phyloP scores from a whole-genome alignment of 495 filamentous ascomycete species.

The Parmelia sp. region DNA sequence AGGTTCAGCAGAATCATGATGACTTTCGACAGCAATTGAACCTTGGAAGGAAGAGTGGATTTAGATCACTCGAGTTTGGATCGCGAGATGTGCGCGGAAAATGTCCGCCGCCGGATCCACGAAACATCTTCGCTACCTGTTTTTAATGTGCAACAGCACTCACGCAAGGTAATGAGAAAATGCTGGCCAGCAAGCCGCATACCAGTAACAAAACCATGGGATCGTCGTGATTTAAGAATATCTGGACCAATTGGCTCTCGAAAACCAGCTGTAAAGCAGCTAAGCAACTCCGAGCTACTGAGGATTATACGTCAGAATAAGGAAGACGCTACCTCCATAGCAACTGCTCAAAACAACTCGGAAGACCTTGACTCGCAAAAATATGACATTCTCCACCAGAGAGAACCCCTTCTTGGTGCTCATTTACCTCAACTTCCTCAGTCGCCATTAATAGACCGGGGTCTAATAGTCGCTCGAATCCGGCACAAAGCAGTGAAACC shows the following conservation, averaged over 20 bases:
- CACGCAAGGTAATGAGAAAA: slow-evolving; percentile 12
- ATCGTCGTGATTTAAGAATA: slow-evolving; percentile 2
- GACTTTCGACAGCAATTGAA: not conserved
- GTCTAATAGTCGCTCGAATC: slow-evolving; percentile 35
- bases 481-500: slow-evolving; percentile 29
- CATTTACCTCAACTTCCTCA: slow-evolving; percentile 10
- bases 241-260: not conserved
- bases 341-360: not conserved
- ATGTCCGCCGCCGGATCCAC: too few species aligned
- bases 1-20: slow-evolving; percentile 1
- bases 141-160: too few species aligned
- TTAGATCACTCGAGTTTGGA: not conserved
- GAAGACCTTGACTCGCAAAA: not conserved
- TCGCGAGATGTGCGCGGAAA: not conserved
- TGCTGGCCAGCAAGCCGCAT: not conserved
- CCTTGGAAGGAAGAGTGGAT: not conserved
- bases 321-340: not conserved
- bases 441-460: slow-evolving; percentile 22
- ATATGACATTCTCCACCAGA: not conserved
- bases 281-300: slow-evolving; percentile 16
- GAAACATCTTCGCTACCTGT: too few species aligned
- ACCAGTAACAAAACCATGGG: not conserved
- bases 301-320: not conserved
- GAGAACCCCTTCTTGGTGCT: not conserved
- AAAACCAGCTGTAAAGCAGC: slow-evolving; percentile 8